These are phyloP conservation scores for Xylariaceae sp. DNA, from an alignment of 2,329 filamentous ascomycete genomes.

Conservation along the genomic window DNA sequence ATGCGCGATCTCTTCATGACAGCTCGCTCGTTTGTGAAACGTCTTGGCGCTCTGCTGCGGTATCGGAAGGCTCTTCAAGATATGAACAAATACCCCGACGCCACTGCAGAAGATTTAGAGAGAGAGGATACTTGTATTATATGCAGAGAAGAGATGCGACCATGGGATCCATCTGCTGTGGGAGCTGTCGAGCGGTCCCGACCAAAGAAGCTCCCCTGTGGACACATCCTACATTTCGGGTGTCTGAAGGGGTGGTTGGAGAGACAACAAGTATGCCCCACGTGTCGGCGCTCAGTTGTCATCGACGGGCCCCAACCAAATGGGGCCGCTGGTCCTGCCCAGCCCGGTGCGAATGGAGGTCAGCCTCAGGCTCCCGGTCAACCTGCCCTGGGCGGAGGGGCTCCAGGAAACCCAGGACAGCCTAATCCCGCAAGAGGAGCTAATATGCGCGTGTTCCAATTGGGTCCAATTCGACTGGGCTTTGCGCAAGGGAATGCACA, in stretches of 20 bases:
- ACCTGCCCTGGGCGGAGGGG: slow-evolving; percentile 24
- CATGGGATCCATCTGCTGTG: slow-evolving; percentile 62
- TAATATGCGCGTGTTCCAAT: slow-evolving; percentile 61
- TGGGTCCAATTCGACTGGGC: slow-evolving; percentile 71
- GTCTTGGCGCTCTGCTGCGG: slow-evolving; percentile 80
- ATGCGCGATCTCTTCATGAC: slow-evolving; percentile 95
- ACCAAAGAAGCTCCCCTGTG: slow-evolving; percentile 94
- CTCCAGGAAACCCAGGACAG: slow-evolving; percentile 30
- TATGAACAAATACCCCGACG: slow-evolving; percentile 93
- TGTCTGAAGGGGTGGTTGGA: slow-evolving; percentile 97
- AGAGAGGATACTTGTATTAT: slow-evolving; percentile 96
- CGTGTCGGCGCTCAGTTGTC: slow-evolving; percentile 82
- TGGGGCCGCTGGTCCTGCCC: slow-evolving; percentile 28
- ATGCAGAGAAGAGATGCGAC: slow-evolving; percentile 91
- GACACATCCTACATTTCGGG: slow-evolving; percentile 89
- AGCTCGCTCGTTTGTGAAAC: slow-evolving; percentile 82
- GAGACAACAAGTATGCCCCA: slow-evolving; percentile 94
- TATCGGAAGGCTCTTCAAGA: slow-evolving; percentile 90
- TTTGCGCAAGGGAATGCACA: slow-evolving; percentile 66
- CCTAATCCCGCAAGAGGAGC: slow-evolving; percentile 32
- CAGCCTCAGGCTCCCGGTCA: slow-evolving; percentile 29
- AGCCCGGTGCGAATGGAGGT: slow-evolving; percentile 28
- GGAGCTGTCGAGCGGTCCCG: slow-evolving; percentile 78
- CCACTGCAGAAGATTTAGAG: slow-evolving; percentile 77
- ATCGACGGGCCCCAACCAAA: slow-evolving; percentile 44